Evolutionary conservation across 495 filamentous ascomycete genomes (phyloP), one percentile per base, ranked within the genome.

Genomic region (Lasiosphaeria ovina): DNA sequence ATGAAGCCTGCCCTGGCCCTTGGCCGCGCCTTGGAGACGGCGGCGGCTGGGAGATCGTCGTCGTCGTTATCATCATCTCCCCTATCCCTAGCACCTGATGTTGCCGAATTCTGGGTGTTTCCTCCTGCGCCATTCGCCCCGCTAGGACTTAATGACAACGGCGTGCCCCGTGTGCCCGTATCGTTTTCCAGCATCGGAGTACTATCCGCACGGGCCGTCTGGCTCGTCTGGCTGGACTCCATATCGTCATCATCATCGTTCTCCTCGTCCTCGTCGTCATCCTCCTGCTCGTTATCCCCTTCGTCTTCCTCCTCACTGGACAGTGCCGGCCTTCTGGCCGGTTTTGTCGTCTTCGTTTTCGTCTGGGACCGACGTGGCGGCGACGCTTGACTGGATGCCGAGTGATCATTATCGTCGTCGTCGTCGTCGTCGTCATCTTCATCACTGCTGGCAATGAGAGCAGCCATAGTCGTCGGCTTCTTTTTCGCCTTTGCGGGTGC

Each of bases 1-100:
- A 85, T 67, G 60, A 85, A 84, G 32, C 81, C 81, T 4, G 76
- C 78, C 64, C 75, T 76, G 1, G 72, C 73, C 53, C 73, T 77
- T 51, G 71, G 69, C 64, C 79, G 70, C 47, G 67, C 63, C 35
- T 66, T 66, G 1, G 59, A 57, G 6, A 61, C 61, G n/a, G 66
- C 58, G 6, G 68, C 35, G 47, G 69, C 69, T 0, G 70, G 68
- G 31, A 69, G 54, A 33, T 76, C 76, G 14, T 79, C 77, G 2
- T 80, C 76, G 0, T 75, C 71, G 24, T 74, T 67, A 0, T 51
- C 60, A 33, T 68, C 60, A 60, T 69, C 64, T 11, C 59, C 71
- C 14, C 58, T 64, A n/a, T 65, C 55, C 63, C 57, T 36, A 47
- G 64, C 67, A 1, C 54, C 58, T 32, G 60, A 58, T 44, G n/a